Evolutionary conservation across 2,329 filamentous ascomycete species (phyloP), one percentile per base, ranked within the genome.

Genomic region (Botrytis hyacinthi): DNA sequence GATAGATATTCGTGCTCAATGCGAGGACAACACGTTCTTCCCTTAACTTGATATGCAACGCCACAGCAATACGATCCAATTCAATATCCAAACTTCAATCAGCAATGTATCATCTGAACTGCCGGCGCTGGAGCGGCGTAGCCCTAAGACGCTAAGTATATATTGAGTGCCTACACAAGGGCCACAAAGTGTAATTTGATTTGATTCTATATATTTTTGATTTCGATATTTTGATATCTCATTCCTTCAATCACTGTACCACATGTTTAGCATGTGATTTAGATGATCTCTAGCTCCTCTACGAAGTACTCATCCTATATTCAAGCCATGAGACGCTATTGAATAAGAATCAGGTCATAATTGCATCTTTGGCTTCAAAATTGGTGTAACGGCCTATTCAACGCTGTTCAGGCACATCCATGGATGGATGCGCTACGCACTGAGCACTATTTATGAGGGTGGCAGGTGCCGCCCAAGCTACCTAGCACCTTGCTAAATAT

Each of bases 331-430:
- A 42, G 4, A n/a, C 35, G 22, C 22, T 40, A 40, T 26, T 26
- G 20, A 40, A 20, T 26, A 14, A 37, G 32, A n/a, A 51, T 51
- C 63, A 20, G 14, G 48, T 67, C 65, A 67, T 54, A n/a, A 10
- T 54, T 67, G 32, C 46, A 51, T 67, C 26, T n/a, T 46, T 20
- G n/a, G 3, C 40, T 32, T n/a, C 40, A 44, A 32, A 51, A 37
- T 54, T 67, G 29, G 65, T 5, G 65, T 67, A 67, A 51, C 62
- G 62, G 62, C 46, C n/a, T 32, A 32, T 46, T 65, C n/a, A 65
- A 65, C 61, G 40, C 40, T 29, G 26, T 18, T 62, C 37, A 62
- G 59, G 26, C 60, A 62, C 60, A 40, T n/a, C n/a, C n/a, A n/a
- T n/a, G n/a, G n/a, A n/a, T 40, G 40, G 40, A 40, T 42, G 7